Percentiles rank a stretch among this genome's conserved stretches.
Conservation (phyloP, 2,329 filamentous ascomycete species). For the Shiraia bambusicola region DNA sequence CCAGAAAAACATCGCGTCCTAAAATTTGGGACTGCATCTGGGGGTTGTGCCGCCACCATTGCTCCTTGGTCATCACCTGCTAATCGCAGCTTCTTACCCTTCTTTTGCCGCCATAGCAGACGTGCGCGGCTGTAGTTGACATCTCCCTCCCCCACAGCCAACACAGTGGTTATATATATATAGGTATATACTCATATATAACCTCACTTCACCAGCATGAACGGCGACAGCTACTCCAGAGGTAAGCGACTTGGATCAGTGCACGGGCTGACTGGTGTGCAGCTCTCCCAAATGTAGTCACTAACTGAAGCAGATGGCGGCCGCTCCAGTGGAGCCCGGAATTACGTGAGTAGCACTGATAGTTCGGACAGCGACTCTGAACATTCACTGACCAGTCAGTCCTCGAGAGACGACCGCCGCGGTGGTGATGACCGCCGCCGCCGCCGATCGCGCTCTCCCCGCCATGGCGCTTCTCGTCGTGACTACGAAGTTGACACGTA, state of each 20-base stretch:
- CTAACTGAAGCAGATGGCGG: slow-evolving; percentile 43
- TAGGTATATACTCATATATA: no score
- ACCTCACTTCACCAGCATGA: slow-evolving; percentile 67
- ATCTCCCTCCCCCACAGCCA: no score
- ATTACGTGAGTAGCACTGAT: slow-evolving; percentile 39
- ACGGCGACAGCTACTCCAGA: slow-evolving; percentile 81
- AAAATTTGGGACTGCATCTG: slow-evolving; percentile 14
- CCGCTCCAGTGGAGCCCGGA: slow-evolving; percentile 40
- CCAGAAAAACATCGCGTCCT: slow-evolving; percentile 22
- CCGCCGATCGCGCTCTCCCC: slow-evolving; percentile 84
- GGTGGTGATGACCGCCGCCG: slow-evolving; percentile 47
- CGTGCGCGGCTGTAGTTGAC: slow-evolving; percentile 16
- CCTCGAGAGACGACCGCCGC: slow-evolving; percentile 36
- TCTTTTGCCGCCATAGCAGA: slow-evolving; percentile 6
- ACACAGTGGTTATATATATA: no score
- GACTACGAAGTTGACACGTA: slow-evolving; percentile 82
- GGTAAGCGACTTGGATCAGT: slow-evolving; percentile 55
- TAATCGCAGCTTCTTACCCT: slow-evolving; percentile 19
- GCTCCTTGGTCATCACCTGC: slow-evolving; percentile 12
- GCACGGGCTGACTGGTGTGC: slow-evolving; percentile 41
- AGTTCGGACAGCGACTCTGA: slow-evolving; percentile 10
- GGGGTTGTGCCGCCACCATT: slow-evolving; percentile 6
- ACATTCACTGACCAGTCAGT: slow-evolving; percentile 31
- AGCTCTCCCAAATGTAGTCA: slow-evolving; percentile 25
- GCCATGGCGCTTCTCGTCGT: slow-evolving; percentile 64